phyloP scores from a whole-genome alignment of 202 grass and related monocot genomes.

The Schoenoplectus triqueter region DNA sequence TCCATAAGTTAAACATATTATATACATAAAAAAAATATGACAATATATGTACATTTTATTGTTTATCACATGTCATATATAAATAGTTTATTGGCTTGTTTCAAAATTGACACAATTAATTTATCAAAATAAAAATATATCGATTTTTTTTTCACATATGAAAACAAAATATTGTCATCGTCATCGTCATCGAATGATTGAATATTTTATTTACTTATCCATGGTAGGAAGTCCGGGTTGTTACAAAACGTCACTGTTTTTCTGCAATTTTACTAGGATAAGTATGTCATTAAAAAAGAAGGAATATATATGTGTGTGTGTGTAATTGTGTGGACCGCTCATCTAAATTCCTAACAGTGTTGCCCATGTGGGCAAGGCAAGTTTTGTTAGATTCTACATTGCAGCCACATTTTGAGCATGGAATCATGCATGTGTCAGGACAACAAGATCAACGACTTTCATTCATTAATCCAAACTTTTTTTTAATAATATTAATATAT shows the following conservation, averaged over 20 bases:
- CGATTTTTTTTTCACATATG: too few relatives aligned
- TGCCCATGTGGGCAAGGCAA: background rate
- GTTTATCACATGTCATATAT: too few relatives aligned
- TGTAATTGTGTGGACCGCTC: constrained; percentile 3
- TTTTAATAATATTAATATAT: background rate
- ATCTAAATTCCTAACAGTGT: constrained; percentile 8
- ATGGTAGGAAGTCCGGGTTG: background rate
- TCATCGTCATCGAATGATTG: background rate
- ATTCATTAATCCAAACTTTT: too few relatives aligned
- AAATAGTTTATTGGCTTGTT: too few relatives aligned
- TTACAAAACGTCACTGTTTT: background rate
- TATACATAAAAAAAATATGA: background rate
- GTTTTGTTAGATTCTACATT: background rate
- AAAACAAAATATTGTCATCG: too few relatives aligned
- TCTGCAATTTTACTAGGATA: background rate
- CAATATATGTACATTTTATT: background rate
- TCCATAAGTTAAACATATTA: background rate
- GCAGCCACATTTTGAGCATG: constrained; percentile 23
- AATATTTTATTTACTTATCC: background rate
- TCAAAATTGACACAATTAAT: too few relatives aligned
- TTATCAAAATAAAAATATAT: too few relatives aligned
- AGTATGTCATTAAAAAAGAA: background rate
- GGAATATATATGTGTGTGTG: background rate
- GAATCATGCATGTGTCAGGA: background rate
- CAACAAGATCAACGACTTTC: background rate